Conservation (phyloP, 2,329 filamentous ascomycete species). For the Verticillium nonalfalfae region DNA sequence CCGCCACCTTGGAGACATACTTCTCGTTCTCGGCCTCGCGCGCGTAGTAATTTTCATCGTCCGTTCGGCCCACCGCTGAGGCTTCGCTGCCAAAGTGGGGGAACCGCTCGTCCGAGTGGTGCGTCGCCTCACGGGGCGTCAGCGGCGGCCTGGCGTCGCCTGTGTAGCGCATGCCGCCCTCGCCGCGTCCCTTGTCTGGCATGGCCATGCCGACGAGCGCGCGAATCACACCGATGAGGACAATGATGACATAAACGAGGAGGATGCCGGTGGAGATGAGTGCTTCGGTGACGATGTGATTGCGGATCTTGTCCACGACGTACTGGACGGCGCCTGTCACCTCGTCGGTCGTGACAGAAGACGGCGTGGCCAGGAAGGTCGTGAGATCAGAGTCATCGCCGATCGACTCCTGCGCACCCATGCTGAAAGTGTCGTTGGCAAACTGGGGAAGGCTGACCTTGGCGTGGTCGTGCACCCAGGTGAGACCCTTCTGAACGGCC, state of each 20-base stretch:
- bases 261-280: slow-evolving; percentile 73
- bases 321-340: slow-evolving; percentile 69
- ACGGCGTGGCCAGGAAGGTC: slow-evolving; percentile 72
- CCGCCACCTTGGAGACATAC: slow-evolving; percentile 9
- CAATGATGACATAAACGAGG: slow-evolving; percentile 70
- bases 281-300: slow-evolving; percentile 67
- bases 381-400: slow-evolving; percentile 52
- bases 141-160: slow-evolving; percentile 20
- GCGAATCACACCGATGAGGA: slow-evolving; percentile 66
- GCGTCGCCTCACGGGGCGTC: slow-evolving; percentile 13
- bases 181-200: slow-evolving; percentile 47
- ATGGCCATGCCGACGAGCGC: slow-evolving; percentile 55
- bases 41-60: slow-evolving; percentile 10
- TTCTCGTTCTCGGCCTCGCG: slow-evolving; percentile 20
- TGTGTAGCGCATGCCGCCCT: slow-evolving; percentile 37
- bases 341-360: slow-evolving; percentile 68
- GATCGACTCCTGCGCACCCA: slow-evolving; percentile 61
- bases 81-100: slow-evolving; percentile 9
- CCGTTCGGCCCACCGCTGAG: slow-evolving; percentile 3
- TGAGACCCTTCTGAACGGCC: slow-evolving; percentile 79
- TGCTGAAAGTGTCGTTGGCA: slow-evolving; percentile 73
- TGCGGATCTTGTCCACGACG: slow-evolving; percentile 61
- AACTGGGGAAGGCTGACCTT: slow-evolving; percentile 76
- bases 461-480: slow-evolving; percentile 86
- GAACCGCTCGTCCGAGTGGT: slow-evolving; percentile 6